Conservation (phyloP, 2,329 filamentous ascomycete species). For the Verticillium klebahnii region DNA sequence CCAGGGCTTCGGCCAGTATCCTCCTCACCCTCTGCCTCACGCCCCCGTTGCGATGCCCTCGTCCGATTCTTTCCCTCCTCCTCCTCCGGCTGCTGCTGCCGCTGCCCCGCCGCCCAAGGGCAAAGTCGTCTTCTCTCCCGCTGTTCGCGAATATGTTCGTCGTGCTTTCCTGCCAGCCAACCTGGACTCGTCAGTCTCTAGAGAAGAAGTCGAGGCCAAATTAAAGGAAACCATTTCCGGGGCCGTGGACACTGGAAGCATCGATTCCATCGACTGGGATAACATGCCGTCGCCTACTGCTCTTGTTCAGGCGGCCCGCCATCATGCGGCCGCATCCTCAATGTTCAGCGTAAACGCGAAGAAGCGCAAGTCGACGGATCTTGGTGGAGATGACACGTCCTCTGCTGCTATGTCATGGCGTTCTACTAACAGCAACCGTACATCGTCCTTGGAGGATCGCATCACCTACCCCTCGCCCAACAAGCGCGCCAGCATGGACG, state of each 20-base stretch:
- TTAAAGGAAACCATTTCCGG: conserved; percentile 81
- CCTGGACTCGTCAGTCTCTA: conserved; percentile 55
- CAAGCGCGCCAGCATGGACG: conserved; percentile 38
- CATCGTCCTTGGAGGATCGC: conserved; percentile 63
- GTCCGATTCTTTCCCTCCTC: conserved; percentile 2
- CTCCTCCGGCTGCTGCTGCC: conserved; percentile 23
- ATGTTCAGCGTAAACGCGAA: conserved; percentile 41
- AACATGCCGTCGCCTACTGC: conserved; percentile 79
- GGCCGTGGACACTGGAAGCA: conserved; percentile 67
- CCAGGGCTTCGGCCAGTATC: conserved; percentile 50
- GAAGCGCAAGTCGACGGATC: conserved; percentile 79
- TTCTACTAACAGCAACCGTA: conserved; percentile 53
- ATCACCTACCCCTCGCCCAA: conserved; percentile 58
- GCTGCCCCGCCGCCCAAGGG: conserved; percentile 37
- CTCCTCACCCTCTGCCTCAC: conserved; percentile 23
- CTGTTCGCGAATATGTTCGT: conserved; percentile 85
- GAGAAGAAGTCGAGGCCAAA: conserved; percentile 74
- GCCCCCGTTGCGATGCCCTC: background rate
- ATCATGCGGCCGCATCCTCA: background rate
- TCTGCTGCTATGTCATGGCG: conserved; percentile 65
- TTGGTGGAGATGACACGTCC: conserved; percentile 46
- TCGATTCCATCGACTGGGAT: conserved; percentile 78
- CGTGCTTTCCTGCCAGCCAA: conserved; percentile 79
- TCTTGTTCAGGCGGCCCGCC: conserved; percentile 60
- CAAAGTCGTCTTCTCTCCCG: conserved; percentile 74